phyloP scores from a whole-genome alignment of 2,329 filamentous ascomycete genomes.

The Acrocalymma vagum region DNA sequence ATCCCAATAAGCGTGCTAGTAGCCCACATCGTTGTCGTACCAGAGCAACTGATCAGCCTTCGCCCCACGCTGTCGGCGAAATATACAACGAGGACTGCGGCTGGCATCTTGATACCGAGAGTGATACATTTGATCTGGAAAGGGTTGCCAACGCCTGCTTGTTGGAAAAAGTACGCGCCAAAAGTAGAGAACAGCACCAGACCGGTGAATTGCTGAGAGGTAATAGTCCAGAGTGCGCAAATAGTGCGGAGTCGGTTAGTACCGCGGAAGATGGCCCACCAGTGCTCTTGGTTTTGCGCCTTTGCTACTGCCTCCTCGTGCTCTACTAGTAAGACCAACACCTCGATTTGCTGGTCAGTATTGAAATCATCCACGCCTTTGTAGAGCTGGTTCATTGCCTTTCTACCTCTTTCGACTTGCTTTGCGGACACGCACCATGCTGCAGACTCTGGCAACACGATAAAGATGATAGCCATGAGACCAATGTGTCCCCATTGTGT shows the following conservation, averaged over 20 bases:
- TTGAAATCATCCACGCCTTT: no score
- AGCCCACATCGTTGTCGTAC: no score
- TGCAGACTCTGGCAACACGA: constrained; percentile 51
- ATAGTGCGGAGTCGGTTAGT: constrained; percentile 48
- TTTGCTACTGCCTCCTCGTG: constrained; percentile 44
- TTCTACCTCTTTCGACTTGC: constrained; percentile 31
- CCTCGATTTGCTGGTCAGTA: no score
- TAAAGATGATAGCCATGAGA: constrained; percentile 49
- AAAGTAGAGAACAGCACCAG: constrained; percentile 50
- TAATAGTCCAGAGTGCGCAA: constrained; percentile 50
- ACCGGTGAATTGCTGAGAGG: constrained; percentile 51
- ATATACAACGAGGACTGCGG: neutral
- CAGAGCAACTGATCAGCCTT: neutral
- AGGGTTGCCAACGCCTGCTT: constrained; percentile 9
- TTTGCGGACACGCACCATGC: constrained; percentile 33
- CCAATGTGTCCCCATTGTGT: constrained; percentile 55
- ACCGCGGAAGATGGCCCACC: constrained; percentile 48
- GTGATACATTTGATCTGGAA: constrained; percentile 11
- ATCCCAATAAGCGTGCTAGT: no score
- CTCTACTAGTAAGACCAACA: no score
- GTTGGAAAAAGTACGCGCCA: constrained; percentile 47
- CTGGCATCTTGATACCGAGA: constrained; percentile 2
- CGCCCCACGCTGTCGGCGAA: constrained; percentile 1
- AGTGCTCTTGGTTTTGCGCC: constrained; percentile 26
- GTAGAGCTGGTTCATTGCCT: constrained; percentile 35